phyloP scores from a whole-genome alignment of 2,329 filamentous ascomycete genomes.

The Penicillium frequentans region DNA sequence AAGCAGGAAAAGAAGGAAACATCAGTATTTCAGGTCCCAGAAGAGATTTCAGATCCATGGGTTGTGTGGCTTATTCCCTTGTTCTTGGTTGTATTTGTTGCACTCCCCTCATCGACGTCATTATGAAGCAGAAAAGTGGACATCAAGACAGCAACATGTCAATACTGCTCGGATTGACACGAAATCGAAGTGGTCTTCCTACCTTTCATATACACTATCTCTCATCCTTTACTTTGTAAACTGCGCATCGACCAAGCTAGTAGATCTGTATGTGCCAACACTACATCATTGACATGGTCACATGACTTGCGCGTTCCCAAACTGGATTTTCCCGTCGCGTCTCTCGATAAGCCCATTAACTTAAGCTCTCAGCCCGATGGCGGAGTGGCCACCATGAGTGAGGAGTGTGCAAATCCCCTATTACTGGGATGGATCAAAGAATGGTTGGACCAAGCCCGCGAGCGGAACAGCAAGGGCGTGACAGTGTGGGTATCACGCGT shows the following conservation, averaged over 20 bases:
- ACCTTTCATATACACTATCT: neutral
- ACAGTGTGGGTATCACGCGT: constrained; percentile 44
- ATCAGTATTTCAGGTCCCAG: neutral
- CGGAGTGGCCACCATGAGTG: constrained; percentile 30
- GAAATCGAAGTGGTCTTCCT: neutral
- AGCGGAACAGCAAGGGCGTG: constrained; percentile 68
- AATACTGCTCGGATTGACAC: neutral
- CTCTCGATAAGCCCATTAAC: neutral
- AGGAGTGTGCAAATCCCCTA: constrained; percentile 65
- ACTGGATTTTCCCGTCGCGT: constrained; percentile 19
- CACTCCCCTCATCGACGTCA: constrained; percentile 7
- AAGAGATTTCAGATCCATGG: neutral
- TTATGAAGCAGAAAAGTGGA: neutral
- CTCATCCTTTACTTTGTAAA: neutral
- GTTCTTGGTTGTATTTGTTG: neutral
- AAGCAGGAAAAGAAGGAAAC: neutral
- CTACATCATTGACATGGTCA: neutral
- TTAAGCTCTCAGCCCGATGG: constrained; percentile 2
- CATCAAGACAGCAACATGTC: neutral
- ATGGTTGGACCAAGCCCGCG: constrained; percentile 69
- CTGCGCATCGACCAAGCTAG: neutral
- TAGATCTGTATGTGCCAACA: neutral
- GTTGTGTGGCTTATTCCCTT: neutral
- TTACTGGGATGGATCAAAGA: constrained; percentile 74
- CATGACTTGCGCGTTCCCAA: constrained; percentile 19